A percentile compares a stretch with the other conserved stretches of the same genome.
These are phyloP conservation scores for Rhododendron molle DNA, from an alignment of 148 eudicot species.

Conservation along the genomic window DNA sequence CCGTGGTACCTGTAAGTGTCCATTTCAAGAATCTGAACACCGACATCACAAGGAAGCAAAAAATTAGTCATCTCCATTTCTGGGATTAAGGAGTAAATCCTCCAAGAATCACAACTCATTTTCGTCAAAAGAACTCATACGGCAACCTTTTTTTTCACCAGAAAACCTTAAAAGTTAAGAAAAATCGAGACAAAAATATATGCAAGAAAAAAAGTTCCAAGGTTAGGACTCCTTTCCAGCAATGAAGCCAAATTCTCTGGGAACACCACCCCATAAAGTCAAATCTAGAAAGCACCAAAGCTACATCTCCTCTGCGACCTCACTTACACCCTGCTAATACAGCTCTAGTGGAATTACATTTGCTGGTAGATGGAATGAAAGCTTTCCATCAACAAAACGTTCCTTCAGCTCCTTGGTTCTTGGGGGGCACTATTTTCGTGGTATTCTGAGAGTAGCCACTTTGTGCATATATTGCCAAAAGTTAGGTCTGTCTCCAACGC, in stretches of 20 bases:
- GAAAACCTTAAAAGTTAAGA: neutral
- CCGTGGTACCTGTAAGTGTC: constrained; percentile 99
- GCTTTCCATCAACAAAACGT: too few species aligned
- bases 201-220: neutral
- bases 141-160: neutral
- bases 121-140: neutral
- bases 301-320: neutral
- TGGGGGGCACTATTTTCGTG: too few species aligned
- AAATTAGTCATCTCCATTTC: neutral
- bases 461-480: too few species aligned
- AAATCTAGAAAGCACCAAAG: neutral
- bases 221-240: neutral
- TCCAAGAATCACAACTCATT: neutral
- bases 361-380: too few species aligned
- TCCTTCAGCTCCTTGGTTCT: too few species aligned
- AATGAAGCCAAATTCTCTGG: neutral
- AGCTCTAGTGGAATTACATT: neutral
- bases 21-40: constrained; percentile 91
- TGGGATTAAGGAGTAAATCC: neutral
- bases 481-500: too few species aligned
- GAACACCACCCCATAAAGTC: neutral
- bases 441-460: too few species aligned
- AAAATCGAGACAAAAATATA: neutral
- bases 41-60: constrained; percentile 6
- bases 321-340: neutral